Percentiles rank a stretch among this genome's conserved stretches.
phyloP scores from a whole-genome alignment of 768 basidiomycete genomes.

The Lentinula guzmanii region DNA sequence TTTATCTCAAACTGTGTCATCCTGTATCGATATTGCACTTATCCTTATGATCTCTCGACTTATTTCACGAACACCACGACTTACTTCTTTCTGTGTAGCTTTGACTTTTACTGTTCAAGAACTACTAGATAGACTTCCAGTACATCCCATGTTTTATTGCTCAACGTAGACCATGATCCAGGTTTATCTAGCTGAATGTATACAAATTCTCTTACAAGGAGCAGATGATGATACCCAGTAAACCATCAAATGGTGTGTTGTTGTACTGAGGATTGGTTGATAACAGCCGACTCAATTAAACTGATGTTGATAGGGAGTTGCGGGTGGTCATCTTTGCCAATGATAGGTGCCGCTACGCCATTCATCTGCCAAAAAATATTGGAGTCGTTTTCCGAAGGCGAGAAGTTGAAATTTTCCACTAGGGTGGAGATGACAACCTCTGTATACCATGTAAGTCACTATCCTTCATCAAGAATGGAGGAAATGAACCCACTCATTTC shows the following conservation, averaged over 20 bases:
- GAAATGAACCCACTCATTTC: constrained; percentile 1
- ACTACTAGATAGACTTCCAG: too few relatives aligned
- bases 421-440: constrained; percentile 2
- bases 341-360: neutral
- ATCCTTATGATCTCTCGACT: neutral
- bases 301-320: constrained; percentile 2
- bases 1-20: too few relatives aligned
- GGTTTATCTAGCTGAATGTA: too few relatives aligned
- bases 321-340: neutral
- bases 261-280: neutral
- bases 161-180: too few relatives aligned
- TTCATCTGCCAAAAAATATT: constrained; percentile 1
- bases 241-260: too few relatives aligned
- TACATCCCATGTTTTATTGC: too few relatives aligned
- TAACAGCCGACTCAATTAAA: neutral
- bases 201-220: too few relatives aligned
- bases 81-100: neutral
- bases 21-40: neutral
- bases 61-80: neutral
- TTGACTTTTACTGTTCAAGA: too few relatives aligned
- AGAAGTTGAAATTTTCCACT: constrained; percentile 1
- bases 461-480: neutral
- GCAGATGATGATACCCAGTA: too few relatives aligned
- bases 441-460: neutral
- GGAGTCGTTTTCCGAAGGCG: neutral